phyloP scores from a whole-genome alignment of 2,329 filamentous ascomycete species.

The Orbilia oligospora region DNA sequence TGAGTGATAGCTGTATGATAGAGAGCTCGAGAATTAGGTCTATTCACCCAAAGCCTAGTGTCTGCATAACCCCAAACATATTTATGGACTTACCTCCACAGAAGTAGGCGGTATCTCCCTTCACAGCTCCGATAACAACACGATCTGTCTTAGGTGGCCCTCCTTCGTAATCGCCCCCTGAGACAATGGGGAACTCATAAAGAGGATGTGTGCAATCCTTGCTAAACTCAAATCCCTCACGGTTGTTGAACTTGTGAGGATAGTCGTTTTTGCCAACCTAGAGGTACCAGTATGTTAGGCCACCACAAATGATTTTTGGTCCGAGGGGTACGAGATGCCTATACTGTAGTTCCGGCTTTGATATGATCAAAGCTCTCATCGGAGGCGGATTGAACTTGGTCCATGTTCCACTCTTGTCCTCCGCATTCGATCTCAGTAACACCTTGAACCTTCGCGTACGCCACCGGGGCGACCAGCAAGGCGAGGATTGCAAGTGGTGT shows the following conservation, averaged over 20 bases:
- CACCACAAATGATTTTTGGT: not conserved
- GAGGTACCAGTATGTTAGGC: constrained; percentile 29
- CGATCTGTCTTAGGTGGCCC: constrained; percentile 61
- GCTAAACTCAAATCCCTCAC: constrained; percentile 69
- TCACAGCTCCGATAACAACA: constrained; percentile 61
- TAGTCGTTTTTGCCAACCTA: constrained; percentile 66
- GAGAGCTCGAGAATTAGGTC: not conserved
- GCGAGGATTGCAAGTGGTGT: constrained; percentile 35
- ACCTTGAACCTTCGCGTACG: constrained; percentile 50
- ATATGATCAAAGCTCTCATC: constrained; percentile 61
- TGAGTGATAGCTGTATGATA: constrained; percentile 37
- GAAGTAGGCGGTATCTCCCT: constrained; percentile 55
- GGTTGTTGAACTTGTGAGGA: constrained; percentile 69
- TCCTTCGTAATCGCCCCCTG: constrained; percentile 67
- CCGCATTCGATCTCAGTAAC: constrained; percentile 58
- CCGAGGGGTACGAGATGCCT: not conserved
- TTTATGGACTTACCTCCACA: constrained; percentile 61
- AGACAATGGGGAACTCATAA: constrained; percentile 69
- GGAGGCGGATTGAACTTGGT: constrained; percentile 60
- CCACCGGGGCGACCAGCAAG: constrained; percentile 33
- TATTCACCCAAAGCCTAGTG: not conserved
- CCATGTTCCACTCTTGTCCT: constrained; percentile 43
- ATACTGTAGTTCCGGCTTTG: constrained; percentile 60
- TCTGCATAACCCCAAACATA: not conserved
- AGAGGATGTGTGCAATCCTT: constrained; percentile 66